Evolutionary conservation across 805 yeast genomes (phyloP).

Genomic region (Pichia occidentalis): DNA sequence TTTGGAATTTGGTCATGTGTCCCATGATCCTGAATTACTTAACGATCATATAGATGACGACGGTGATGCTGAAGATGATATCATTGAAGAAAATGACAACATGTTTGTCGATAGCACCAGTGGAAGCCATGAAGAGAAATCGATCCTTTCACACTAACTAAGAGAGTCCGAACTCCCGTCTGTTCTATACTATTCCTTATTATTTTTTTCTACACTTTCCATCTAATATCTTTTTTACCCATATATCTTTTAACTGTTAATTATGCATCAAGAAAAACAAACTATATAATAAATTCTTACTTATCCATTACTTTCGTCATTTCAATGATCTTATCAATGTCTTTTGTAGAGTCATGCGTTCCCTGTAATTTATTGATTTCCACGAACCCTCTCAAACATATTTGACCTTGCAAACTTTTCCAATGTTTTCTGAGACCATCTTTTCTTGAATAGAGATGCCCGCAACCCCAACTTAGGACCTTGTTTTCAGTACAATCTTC

Average conservation of each 20-base stretch:
- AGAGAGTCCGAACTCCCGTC: too few relatives aligned
- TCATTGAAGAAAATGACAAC: not conserved
- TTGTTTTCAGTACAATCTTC: too few relatives aligned
- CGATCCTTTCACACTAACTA: too few relatives aligned
- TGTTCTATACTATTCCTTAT: too few relatives aligned
- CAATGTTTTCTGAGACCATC: slow-evolving; percentile 14
- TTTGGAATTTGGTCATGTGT: not conserved
- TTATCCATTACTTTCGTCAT: slow-evolving; percentile 1
- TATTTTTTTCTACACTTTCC: too few relatives aligned
- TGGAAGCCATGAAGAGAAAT: too few relatives aligned
- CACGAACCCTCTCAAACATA: slow-evolving; percentile 5
- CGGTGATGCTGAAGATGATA: not conserved
- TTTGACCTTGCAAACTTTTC: slow-evolving; percentile 6
- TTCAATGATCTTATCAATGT: slow-evolving; percentile 7
- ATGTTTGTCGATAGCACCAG: too few relatives aligned
- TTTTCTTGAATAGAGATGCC: slow-evolving; percentile 9
- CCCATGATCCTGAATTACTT: not conserved
- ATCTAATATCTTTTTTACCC: too few relatives aligned
- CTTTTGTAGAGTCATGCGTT: not conserved
- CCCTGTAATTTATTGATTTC: not conserved
- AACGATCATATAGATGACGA: not conserved
- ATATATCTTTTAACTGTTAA: too few relatives aligned
- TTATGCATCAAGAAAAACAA: too few relatives aligned
- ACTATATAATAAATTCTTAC: not conserved
- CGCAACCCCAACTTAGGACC: slow-evolving; percentile 16